A percentile compares a stretch with the other conserved stretches of the same genome.
Evolutionary conservation across 2,329 filamentous ascomycete species (phyloP).

Genomic region (Fusarium sp.): DNA sequence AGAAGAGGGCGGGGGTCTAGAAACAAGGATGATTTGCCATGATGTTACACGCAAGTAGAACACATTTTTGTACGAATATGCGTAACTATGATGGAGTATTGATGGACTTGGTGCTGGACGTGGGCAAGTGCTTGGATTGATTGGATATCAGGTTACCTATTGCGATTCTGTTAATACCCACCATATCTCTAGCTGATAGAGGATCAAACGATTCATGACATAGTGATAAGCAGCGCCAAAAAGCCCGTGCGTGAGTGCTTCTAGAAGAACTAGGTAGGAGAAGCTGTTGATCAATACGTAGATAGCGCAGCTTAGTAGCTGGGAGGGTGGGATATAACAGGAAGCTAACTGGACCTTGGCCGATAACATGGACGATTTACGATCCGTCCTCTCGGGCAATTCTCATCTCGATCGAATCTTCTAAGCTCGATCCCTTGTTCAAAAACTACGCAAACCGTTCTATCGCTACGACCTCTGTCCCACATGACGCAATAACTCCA

Average conservation of each 20-base stretch:
- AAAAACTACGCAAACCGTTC: not conserved
- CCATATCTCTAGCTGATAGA: not conserved
- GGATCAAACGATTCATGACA: not conserved
- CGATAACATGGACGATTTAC: not conserved
- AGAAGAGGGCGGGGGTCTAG: conserved; percentile 26
- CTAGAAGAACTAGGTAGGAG: not conserved
- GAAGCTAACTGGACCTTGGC: not conserved
- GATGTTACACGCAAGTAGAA: not conserved
- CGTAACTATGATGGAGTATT: not conserved
- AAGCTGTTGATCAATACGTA: not conserved
- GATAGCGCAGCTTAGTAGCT: not conserved
- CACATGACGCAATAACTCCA: conserved; percentile 10
- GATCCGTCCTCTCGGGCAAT: conserved; percentile 18
- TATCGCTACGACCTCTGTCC: conserved; percentile 1
- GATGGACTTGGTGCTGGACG: not conserved
- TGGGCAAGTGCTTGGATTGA: not conserved
- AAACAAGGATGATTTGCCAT: conserved; percentile 14
- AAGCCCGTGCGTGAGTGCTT: not conserved
- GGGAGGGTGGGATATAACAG: not conserved
- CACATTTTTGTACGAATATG: not conserved
- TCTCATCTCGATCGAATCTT: conserved; percentile 32
- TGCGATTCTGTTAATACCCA: not conserved
- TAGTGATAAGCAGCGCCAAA: not conserved
- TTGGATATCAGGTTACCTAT: not conserved
- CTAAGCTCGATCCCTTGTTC: not conserved